These are phyloP conservation scores for Zalerion maritima DNA, from an alignment of 495 filamentous ascomycete species.

Conservation along the genomic window DNA sequence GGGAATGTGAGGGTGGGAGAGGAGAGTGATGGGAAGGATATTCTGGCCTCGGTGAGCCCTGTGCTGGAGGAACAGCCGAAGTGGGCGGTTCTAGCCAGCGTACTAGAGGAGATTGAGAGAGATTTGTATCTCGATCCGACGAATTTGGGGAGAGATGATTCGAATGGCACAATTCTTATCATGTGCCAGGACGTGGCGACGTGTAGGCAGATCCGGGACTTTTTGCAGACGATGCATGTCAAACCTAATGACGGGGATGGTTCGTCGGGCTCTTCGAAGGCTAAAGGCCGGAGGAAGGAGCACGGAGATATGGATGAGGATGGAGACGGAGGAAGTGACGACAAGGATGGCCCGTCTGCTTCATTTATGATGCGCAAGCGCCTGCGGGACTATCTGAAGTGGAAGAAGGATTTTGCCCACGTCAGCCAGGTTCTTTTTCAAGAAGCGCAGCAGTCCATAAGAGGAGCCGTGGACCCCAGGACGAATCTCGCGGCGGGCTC, in stretches of 20 bases:
- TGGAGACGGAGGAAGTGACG: slow-evolving; percentile 15
- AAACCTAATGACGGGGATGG: slow-evolving; percentile 35
- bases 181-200: slow-evolving; percentile 89
- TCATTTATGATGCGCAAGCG: slow-evolving; percentile 78
- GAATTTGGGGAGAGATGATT: slow-evolving; percentile 62
- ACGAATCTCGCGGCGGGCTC: slow-evolving; percentile 20
- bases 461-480: slow-evolving; percentile 38
- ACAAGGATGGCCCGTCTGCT: slow-evolving; percentile 50
- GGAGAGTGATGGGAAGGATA: slow-evolving; percentile 18
- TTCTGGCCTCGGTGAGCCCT: slow-evolving; percentile 58
- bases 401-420: slow-evolving; percentile 81
- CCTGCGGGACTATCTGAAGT: slow-evolving; percentile 76
- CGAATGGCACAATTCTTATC: slow-evolving; percentile 77
- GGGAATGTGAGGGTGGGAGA: slow-evolving; percentile 24
- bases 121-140: slow-evolving; percentile 75
- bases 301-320: slow-evolving; percentile 20
- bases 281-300: slow-evolving; percentile 17
- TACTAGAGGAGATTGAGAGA: slow-evolving; percentile 84
- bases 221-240: slow-evolving; percentile 82
- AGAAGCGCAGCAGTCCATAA: slow-evolving; percentile 68
- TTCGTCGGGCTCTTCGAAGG: slow-evolving; percentile 7
- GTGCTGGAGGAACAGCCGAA: slow-evolving; percentile 91
- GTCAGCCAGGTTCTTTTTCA: slow-evolving; percentile 59
- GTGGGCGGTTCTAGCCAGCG: slow-evolving; percentile 73
- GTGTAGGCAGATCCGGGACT: slow-evolving; percentile 81